phyloP scores from a whole-genome alignment of 805 yeast species.

The Yamadazyma scolyti region DNA sequence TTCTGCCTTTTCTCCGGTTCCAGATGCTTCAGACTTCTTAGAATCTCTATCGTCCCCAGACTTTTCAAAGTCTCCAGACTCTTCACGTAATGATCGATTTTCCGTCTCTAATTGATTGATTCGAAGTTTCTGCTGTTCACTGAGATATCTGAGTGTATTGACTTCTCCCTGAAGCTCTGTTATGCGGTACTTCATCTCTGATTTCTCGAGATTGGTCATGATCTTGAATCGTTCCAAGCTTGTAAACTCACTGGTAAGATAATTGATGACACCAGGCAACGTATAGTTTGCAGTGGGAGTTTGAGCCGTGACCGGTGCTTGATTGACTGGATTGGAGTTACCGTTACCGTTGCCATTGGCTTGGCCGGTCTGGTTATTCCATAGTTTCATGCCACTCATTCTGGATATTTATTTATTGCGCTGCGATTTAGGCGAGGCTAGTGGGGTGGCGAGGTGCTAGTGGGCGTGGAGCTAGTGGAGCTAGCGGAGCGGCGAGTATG shows the following conservation, averaged over 20 bases:
- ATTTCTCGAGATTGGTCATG: constrained; percentile 50
- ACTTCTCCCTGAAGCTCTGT: constrained; percentile 52
- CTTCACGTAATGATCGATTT: constrained; percentile 8
- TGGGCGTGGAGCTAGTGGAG: no score
- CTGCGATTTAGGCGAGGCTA: no score
- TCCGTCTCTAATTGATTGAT: constrained; percentile 37
- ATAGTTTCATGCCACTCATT: no score
- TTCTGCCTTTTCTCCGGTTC: constrained; percentile 4
- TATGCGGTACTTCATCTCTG: constrained; percentile 49
- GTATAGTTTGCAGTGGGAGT: constrained; percentile 43
- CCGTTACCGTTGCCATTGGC: no score
- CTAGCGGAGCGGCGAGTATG: no score
- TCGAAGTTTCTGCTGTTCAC: constrained; percentile 37
- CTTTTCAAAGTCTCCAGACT: not conserved
- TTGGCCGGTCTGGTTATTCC: no score
- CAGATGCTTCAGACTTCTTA: not conserved
- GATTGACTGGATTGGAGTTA: no score
- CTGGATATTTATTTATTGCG: no score
- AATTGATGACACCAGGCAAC: constrained; percentile 58
- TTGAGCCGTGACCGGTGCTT: no score
- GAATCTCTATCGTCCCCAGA: not conserved
- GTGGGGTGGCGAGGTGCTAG: no score
- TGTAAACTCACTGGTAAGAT: constrained; percentile 57
- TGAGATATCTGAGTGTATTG: constrained; percentile 38
- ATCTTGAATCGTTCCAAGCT: constrained; percentile 40